Conservation (phyloP, 2,329 filamentous ascomycete species). For the Monosporascus sp. region DNA sequence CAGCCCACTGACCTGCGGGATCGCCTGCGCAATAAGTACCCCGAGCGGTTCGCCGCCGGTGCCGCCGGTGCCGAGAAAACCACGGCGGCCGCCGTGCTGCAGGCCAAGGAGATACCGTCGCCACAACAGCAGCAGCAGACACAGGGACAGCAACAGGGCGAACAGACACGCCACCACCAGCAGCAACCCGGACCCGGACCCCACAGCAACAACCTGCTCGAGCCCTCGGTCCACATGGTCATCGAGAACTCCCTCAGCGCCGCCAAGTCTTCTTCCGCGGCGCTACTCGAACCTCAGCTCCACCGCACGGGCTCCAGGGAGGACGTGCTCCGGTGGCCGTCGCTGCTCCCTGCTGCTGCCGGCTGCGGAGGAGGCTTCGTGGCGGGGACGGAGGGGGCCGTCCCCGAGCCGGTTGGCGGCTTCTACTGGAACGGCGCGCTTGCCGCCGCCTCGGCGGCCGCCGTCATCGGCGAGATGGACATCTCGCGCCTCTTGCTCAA, state of each 20-base stretch:
- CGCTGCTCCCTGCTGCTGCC: conserved; percentile 16
- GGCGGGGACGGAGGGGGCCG: too few relatives aligned
- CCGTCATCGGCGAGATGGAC: conserved; percentile 52
- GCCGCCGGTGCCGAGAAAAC: conserved; percentile 10
- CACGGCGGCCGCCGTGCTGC: conserved; percentile 50
- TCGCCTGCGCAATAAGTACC: conserved; percentile 59
- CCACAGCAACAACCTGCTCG: conserved; percentile 37
- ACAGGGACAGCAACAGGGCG: too few relatives aligned
- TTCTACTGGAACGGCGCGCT: conserved; percentile 42
- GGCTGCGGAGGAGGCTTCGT: conserved; percentile 9
- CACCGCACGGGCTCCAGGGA: conserved; percentile 40
- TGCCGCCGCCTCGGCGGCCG: conserved; percentile 32
- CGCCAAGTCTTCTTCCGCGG: conserved; percentile 23
- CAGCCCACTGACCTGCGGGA: conserved; percentile 61
- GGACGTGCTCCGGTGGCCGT: conserved; percentile 40
- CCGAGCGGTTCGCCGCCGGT: conserved; percentile 44
- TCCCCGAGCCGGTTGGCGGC: conserved; percentile 1
- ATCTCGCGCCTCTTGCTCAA: conserved; percentile 57
- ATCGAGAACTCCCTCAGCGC: conserved; percentile 41
- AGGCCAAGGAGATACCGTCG: conserved; percentile 31
- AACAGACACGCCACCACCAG: too few relatives aligned
- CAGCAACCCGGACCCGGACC: background rate
- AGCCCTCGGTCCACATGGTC: conserved; percentile 46
- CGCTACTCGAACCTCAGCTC: conserved; percentile 34
- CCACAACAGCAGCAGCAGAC: too few relatives aligned